These are phyloP conservation scores for Diutina scorzettiae DNA, from an alignment of 1,139 yeast genomes.

Conservation along the genomic window DNA sequence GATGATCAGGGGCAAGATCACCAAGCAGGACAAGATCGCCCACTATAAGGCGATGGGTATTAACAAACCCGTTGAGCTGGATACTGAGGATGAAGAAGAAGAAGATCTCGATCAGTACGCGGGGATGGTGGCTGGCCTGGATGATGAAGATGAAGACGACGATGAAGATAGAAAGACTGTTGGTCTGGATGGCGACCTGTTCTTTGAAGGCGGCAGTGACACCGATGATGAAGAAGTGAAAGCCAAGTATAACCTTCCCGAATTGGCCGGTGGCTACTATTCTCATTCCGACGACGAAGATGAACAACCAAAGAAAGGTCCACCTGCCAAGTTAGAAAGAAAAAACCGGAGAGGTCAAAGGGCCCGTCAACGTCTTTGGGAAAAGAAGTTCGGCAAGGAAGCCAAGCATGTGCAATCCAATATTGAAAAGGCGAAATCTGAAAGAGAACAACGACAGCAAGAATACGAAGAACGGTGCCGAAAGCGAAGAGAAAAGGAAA, in stretches of 20 bases:
- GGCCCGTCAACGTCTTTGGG: conserved; percentile 82
- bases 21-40: conserved; percentile 25
- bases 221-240: background rate
- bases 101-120: conserved; percentile 9
- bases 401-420: conserved; percentile 80
- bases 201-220: background rate
- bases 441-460: conserved; percentile 43
- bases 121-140: conserved; percentile 7
- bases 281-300: conserved; percentile 4
- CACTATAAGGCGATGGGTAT: conserved; percentile 7
- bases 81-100: conserved; percentile 9
- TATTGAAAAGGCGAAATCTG: conserved; percentile 37
- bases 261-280: background rate
- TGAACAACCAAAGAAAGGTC: background rate
- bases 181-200: background rate
- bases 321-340: background rate
- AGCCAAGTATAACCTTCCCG: background rate
- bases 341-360: conserved; percentile 4
- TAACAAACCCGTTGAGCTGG: conserved; percentile 9
- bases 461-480: conserved; percentile 68
- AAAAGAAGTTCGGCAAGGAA: conserved; percentile 64
- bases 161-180: background rate
- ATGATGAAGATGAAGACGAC: background rate
- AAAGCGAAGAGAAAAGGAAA: conserved; percentile 46
- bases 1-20: conserved; percentile 47